These are phyloP conservation scores for Pseudonitzschia multiseries DNA, from an alignment of 108 stramenopile genomes.

Conservation along the genomic window DNA sequence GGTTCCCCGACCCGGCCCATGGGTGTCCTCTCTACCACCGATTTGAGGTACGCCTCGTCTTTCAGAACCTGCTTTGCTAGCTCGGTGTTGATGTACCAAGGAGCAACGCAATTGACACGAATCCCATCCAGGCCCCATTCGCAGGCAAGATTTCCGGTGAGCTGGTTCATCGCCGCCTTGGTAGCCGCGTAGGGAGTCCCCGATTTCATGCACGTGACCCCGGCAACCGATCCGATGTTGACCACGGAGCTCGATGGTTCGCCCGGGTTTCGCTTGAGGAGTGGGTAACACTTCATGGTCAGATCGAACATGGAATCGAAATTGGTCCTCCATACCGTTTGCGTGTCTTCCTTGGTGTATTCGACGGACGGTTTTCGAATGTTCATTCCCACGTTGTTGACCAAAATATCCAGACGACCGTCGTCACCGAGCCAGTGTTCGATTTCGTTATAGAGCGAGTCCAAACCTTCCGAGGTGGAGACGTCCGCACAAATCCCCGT, in stretches of 20 bases:
- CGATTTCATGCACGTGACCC: slow-evolving; percentile 85
- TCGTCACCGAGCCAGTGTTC: slow-evolving; percentile 38
- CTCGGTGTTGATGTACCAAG: slow-evolving; percentile 82
- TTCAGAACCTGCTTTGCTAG: slow-evolving; percentile 77
- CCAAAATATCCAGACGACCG: slow-evolving; percentile 80
- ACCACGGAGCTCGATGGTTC: slow-evolving; percentile 67
- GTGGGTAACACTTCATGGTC: slow-evolving; percentile 60
- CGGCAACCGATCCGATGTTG: slow-evolving; percentile 93
- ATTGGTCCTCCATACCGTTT: slow-evolving; percentile 85
- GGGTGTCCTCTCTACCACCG: slow-evolving; percentile 70
- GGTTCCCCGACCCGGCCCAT: slow-evolving; percentile 79
- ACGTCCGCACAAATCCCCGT: slow-evolving; percentile 75
- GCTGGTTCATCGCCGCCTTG: slow-evolving; percentile 96
- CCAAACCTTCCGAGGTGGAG: slow-evolving; percentile 60
- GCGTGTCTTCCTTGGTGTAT: slow-evolving; percentile 83
- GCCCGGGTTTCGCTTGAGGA: slow-evolving; percentile 49
- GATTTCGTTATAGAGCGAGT: slow-evolving; percentile 45
- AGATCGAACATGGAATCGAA: slow-evolving; percentile 76
- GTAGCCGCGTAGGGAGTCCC: slow-evolving; percentile 82
- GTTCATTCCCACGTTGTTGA: slow-evolving; percentile 96
- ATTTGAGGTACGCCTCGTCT: slow-evolving; percentile 64
- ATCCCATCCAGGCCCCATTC: slow-evolving; percentile 88
- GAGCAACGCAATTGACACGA: slow-evolving; percentile 79
- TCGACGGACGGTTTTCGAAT: slow-evolving; percentile 87
- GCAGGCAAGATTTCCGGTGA: slow-evolving; percentile 90